Evolutionary conservation across 2,329 filamentous ascomycete species (phyloP).

Genomic region (Alternaria angustiovoidea): DNA sequence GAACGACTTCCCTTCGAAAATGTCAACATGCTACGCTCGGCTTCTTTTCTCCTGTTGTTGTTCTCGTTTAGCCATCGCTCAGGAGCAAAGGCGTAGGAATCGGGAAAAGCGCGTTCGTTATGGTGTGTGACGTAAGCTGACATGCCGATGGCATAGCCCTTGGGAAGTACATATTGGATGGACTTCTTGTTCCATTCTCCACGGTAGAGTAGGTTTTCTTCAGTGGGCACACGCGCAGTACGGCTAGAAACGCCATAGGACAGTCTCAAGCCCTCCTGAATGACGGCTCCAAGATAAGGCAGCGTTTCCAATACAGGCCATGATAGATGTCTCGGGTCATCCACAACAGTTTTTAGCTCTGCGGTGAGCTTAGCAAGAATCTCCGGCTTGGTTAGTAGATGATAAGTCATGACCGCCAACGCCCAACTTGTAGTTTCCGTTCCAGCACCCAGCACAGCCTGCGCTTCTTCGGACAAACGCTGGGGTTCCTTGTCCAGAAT

Average conservation of each 20-base stretch:
- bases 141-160: slow-evolving; percentile 38
- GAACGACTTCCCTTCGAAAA: slow-evolving; percentile 44
- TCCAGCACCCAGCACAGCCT: slow-evolving; percentile 44
- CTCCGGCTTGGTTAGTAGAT: slow-evolving; percentile 36
- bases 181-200: slow-evolving; percentile 36
- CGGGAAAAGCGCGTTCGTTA: slow-evolving; percentile 34
- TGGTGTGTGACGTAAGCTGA: slow-evolving; percentile 37
- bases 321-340: slow-evolving; percentile 24
- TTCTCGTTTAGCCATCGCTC: slow-evolving; percentile 43
- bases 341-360: slow-evolving; percentile 33
- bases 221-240: slow-evolving; percentile 34
- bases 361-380: slow-evolving; percentile 30
- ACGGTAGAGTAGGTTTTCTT: slow-evolving; percentile 33
- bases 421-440: slow-evolving; percentile 47
- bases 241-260: slow-evolving; percentile 39
- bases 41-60: slow-evolving; percentile 30
- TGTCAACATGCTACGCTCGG: slow-evolving; percentile 40
- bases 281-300: slow-evolving; percentile 45
- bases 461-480: slow-evolving; percentile 44
- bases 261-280: slow-evolving; percentile 43
- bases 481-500: slow-evolving; percentile 30
- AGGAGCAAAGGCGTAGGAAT: slow-evolving; percentile 36
- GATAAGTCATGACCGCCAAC: slow-evolving; percentile 38
- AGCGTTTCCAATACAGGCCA: slow-evolving; percentile 36
- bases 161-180: slow-evolving; percentile 31